Evolutionary conservation across 2,329 filamentous ascomycete species (phyloP), one percentile per base, ranked within the genome.

Genomic region (Delphinella strobiligena): DNA sequence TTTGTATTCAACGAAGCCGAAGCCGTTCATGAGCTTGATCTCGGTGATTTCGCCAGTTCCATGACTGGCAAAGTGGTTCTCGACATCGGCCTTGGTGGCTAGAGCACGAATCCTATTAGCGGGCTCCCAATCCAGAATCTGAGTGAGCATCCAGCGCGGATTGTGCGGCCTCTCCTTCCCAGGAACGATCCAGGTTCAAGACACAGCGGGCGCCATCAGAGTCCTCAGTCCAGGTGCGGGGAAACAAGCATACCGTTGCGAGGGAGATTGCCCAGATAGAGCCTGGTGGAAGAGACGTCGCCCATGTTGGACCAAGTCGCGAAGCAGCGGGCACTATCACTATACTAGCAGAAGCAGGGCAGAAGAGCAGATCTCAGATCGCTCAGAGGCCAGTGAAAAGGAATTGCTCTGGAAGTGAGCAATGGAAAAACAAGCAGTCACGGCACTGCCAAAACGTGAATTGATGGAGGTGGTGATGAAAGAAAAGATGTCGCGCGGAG

Each of bases 21-120:
- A 98, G 58, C 91, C 91, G 61, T 94, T 96, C 91, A 98, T 98
- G 49, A 98, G 78, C 72, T 98, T 98, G 69, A 98, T 89, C 70
- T 98, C 91, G 52, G 83, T 91, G 61, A 98, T 96, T 63, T 94
- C 87, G 63, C 91, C 91, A 53, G 87, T 89, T 60, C 89, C 91
- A 78, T 95, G 87, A 58, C 80, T 86, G 62, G 81, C 81, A 68
- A 98, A 98, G 66, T 96, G 89, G 55, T 80, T 78, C 68, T 96
- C 88, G 62, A 98, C 82, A 62, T 98, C 89, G 65, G 84, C 79
- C 72, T 96, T 96, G 66, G 88, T 95, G 69, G 85, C 88, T 93
- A 68, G 61, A 61, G 46, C 57, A 60, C 55, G 60, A 57, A 56
- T 55, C 52, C 48, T 57, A 67, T 72, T 61, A 74, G 69, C 58